phyloP scores from a whole-genome alignment of 2,329 filamentous ascomycete genomes.

The Dichotomopilus funicola region DNA sequence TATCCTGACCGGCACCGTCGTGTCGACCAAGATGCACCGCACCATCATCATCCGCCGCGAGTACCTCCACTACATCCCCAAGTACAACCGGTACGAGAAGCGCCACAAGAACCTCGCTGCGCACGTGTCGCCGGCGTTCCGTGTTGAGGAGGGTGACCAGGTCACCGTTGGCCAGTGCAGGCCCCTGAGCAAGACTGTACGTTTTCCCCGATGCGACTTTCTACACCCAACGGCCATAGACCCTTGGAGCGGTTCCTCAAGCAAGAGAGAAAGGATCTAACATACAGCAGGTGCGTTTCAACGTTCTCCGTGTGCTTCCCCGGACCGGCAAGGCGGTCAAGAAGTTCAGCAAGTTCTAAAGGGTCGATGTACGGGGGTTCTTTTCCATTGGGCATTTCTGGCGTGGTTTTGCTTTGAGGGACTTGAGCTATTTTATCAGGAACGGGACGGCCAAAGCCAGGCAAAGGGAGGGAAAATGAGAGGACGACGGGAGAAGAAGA shows the following conservation, averaged over 20 bases:
- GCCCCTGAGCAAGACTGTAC: conserved; percentile 98
- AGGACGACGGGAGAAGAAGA: conserved; percentile 23
- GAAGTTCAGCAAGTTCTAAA: conserved; percentile 98
- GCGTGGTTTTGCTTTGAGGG: conserved; percentile 32
- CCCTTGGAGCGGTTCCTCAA: too few species aligned
- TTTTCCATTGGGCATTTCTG: conserved; percentile 30
- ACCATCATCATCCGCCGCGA: conserved; percentile 98
- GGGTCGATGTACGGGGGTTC: conserved; percentile 19
- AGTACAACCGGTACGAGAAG: conserved; percentile 99
- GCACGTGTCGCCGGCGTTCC: conserved; percentile 98
- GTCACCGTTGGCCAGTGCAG: conserved; percentile 99
- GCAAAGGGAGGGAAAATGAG: conserved; percentile 26
- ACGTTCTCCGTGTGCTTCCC: conserved; percentile 97
- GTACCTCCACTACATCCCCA: conserved; percentile 99
- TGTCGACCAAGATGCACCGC: conserved; percentile 99
- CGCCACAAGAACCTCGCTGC: conserved; percentile 99
- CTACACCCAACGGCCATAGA: too few species aligned
- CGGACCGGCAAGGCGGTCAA: conserved; percentile 96
- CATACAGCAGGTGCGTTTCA: conserved; percentile 79
- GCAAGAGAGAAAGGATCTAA: conserved; percentile 8
- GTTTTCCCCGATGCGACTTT: conserved; percentile 41
- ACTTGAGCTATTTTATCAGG: conserved; percentile 26
- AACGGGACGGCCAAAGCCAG: conserved; percentile 23
- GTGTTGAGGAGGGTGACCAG: conserved; percentile 99
- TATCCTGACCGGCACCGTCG: conserved; percentile 98